Conservation (phyloP, 345 rosid genomes). For the Pelargonium nanum region DNA sequence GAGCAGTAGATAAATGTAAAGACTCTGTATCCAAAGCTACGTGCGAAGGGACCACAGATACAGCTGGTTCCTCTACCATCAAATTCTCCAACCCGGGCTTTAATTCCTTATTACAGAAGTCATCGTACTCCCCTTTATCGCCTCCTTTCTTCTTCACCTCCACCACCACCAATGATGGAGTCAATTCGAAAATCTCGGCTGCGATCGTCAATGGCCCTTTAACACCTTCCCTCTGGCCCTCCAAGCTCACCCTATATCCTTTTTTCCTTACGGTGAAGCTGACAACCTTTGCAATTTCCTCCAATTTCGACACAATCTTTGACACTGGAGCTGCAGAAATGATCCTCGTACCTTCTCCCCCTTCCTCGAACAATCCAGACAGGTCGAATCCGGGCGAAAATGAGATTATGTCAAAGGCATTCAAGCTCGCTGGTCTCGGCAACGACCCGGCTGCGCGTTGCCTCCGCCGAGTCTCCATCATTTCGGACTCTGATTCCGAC, state of each 20-base stretch:
- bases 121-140: neutral
- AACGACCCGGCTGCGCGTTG: neutral
- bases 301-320: constrained; percentile 25
- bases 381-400: constrained; percentile 28
- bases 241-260: constrained; percentile 30
- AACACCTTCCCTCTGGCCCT: constrained; percentile 27
- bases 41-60: neutral
- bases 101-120: neutral
- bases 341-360: constrained; percentile 23
- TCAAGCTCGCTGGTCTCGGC: constrained; percentile 29
- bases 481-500: constrained; percentile 20
- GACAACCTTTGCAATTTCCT: constrained; percentile 32
- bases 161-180: neutral
- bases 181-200: constrained; percentile 29
- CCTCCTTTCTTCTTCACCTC: neutral
- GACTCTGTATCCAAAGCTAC: neutral
- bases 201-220: constrained; percentile 30
- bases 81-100: neutral
- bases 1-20: too few species aligned
- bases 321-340: constrained; percentile 30
- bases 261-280: constrained; percentile 34
- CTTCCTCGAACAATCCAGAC: constrained; percentile 31
- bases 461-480: neutral
- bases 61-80: neutral
- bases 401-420: constrained; percentile 31